Evolutionary conservation across 2,329 filamentous ascomycete genomes (phyloP).

Genomic region (Macroventuria anomochaeta): DNA sequence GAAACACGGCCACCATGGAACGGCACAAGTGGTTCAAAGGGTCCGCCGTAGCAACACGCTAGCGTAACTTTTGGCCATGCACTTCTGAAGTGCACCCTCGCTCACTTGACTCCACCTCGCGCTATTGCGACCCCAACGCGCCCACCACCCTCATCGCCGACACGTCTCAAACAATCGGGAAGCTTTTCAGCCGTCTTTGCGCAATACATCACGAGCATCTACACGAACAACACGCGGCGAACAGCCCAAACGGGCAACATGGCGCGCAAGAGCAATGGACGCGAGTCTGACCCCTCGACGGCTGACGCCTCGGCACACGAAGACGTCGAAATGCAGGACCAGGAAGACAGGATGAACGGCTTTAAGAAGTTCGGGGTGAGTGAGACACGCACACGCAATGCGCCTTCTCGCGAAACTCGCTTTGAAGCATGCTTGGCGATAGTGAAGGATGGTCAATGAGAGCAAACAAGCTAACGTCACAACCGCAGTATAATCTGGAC

Average conservation of each 20-base stretch:
- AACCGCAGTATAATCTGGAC: slow-evolving; percentile 58
- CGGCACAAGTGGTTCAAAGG: slow-evolving; percentile 5
- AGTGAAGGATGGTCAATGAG: neutral
- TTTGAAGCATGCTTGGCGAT: slow-evolving; percentile 4
- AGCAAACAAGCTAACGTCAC: slow-evolving; percentile 34
- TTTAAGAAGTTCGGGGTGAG: slow-evolving; percentile 48
- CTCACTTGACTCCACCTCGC: slow-evolving; percentile 17
- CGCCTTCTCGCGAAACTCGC: slow-evolving; percentile 10
- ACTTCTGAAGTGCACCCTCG: slow-evolving; percentile 16
- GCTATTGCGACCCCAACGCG: slow-evolving; percentile 27
- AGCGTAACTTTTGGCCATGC: slow-evolving; percentile 16
- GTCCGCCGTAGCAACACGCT: slow-evolving; percentile 16
- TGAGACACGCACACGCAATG: slow-evolving; percentile 12
- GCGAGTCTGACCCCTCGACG: slow-evolving; percentile 46
- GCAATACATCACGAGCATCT: slow-evolving; percentile 14
- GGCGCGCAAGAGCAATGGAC: slow-evolving; percentile 48
- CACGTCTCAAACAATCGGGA: slow-evolving; percentile 10
- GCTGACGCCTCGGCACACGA: slow-evolving; percentile 48
- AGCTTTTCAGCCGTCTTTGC: slow-evolving; percentile 7
- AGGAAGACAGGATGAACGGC: slow-evolving; percentile 39
- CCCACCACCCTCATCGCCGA: slow-evolving; percentile 27
- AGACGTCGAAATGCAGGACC: slow-evolving; percentile 49
- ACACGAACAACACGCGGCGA: slow-evolving; percentile 33
- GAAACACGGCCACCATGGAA: slow-evolving; percentile 8
- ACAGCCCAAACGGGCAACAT: slow-evolving; percentile 48